These are phyloP conservation scores for Leucosporidium creatinivorum DNA, from an alignment of 768 basidiomycete genomes.

Conservation along the genomic window DNA sequence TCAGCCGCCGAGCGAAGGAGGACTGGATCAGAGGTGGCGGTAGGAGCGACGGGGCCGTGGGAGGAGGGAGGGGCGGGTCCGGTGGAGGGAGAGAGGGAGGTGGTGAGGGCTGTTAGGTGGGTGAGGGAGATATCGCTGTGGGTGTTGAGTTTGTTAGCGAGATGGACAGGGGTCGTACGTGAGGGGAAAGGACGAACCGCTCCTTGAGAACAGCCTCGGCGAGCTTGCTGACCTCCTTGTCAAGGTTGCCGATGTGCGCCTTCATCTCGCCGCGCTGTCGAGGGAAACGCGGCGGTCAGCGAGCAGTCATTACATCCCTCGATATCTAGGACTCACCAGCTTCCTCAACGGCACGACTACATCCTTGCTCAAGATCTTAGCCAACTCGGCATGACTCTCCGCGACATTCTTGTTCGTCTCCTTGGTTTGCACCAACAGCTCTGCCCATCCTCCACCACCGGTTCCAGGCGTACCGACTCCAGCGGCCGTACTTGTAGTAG, in stretches of 20 bases:
- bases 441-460: constrained; percentile 19
- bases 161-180: neutral
- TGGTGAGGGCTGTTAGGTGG: constrained; percentile 10
- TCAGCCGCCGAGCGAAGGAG: constrained; percentile 21
- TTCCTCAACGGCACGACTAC: constrained; percentile 28
- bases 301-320: neutral
- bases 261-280: constrained; percentile 14
- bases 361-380: constrained; percentile 3
- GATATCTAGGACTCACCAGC: neutral
- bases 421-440: constrained; percentile 20
- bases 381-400: constrained; percentile 10
- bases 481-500: neutral
- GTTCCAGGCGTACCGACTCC: neutral
- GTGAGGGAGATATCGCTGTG: constrained; percentile 14
- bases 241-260: constrained; percentile 5
- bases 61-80: neutral
- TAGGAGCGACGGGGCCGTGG: neutral
- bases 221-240: constrained; percentile 17
- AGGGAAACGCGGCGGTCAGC: too few species aligned
- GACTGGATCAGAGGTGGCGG: constrained; percentile 20
- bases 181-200: constrained; percentile 6
- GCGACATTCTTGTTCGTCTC: constrained; percentile 10
- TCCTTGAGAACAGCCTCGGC: constrained; percentile 22
- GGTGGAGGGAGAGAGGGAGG: neutral
- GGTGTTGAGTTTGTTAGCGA: neutral